A percentile compares a stretch with the other conserved stretches of the same genome.
These are phyloP conservation scores for Talaromyces stipitatus DNA, from an alignment of 495 filamentous ascomycete species.

Conservation along the genomic window DNA sequence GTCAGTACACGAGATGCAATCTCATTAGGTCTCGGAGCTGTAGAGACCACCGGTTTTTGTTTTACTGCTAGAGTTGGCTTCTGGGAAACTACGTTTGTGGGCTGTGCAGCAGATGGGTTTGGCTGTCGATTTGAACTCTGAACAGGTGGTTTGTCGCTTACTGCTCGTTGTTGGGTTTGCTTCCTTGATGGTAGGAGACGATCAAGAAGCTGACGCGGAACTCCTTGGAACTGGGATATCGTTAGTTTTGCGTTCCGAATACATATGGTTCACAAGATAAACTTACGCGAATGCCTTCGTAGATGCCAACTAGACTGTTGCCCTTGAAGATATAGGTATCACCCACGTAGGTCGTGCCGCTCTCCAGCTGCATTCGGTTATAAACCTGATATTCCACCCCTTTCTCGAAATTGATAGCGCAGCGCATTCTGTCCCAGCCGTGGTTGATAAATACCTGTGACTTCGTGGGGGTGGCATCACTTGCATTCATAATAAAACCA, in stretches of 20 bases:
- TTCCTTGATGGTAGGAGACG: slow-evolving; percentile 48
- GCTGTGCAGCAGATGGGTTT: not conserved
- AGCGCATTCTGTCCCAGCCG: slow-evolving; percentile 32
- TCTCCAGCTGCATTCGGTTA: slow-evolving; percentile 29
- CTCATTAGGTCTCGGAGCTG: not conserved
- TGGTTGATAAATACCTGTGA: slow-evolving; percentile 36
- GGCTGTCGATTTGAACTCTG: not conserved
- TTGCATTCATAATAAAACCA: slow-evolving; percentile 48
- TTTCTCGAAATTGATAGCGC: slow-evolving; percentile 34
- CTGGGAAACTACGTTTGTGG: not conserved
- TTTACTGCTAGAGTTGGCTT: not conserved
- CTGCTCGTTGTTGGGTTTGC: slow-evolving; percentile 32
- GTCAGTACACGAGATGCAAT: not conserved
- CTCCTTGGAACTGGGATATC: slow-evolving; percentile 46
- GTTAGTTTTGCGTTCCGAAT: slow-evolving; percentile 17
- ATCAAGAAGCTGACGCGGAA: slow-evolving; percentile 60
- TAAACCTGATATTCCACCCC: slow-evolving; percentile 46
- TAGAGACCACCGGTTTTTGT: not conserved
- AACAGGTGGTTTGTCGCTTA: slow-evolving; percentile 21
- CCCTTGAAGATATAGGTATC: slow-evolving; percentile 46
- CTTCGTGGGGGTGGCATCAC: slow-evolving; percentile 33
- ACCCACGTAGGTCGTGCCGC: slow-evolving; percentile 37
- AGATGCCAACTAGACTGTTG: slow-evolving; percentile 25
- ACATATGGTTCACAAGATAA: too few relatives aligned
- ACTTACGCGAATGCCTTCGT: slow-evolving; percentile 12